Evolutionary conservation across 441 rosid species (phyloP).

Genomic region (Viola pubescens): DNA sequence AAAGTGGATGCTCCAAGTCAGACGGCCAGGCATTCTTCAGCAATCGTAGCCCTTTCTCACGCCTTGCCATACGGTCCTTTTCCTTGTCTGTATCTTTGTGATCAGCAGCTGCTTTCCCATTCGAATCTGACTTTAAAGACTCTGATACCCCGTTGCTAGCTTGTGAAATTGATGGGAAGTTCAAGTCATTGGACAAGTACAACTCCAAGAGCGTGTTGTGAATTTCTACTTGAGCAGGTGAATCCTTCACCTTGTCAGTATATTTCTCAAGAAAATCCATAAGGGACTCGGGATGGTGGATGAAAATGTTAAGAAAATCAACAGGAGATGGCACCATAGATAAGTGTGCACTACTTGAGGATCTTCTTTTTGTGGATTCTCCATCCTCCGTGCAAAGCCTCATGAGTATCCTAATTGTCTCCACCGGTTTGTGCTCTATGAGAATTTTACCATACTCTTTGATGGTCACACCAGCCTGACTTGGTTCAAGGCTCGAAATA

Average conservation of each 20-base stretch:
- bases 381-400: constrained; percentile 82
- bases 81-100: constrained; percentile 31
- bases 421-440: constrained; percentile 78
- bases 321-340: constrained; percentile 96
- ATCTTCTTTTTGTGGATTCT: constrained; percentile 39
- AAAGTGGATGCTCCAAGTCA: constrained; percentile 82
- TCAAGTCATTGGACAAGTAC: constrained; percentile 81
- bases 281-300: constrained; percentile 79
- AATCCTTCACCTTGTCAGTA: constrained; percentile 72
- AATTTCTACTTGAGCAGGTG: constrained; percentile 93
- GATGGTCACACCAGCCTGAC: constrained; percentile 91
- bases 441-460: constrained; percentile 97
- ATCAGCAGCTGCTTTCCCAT: constrained; percentile 34
- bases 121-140: constrained; percentile 30
- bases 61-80: constrained; percentile 46
- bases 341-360: constrained; percentile 56
- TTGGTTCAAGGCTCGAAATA: constrained; percentile 85
- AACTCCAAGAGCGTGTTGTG: constrained; percentile 86
- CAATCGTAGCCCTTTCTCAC: constrained; percentile 64
- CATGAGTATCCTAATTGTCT: constrained; percentile 81
- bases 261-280: constrained; percentile 89
- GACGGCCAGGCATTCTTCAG: constrained; percentile 89
- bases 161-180: constrained; percentile 74
- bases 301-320: constrained; percentile 86
- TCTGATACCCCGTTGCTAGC: constrained; percentile 34